Conservation (phyloP, 345 rosid species). For the Carallia pectinifolia region DNA sequence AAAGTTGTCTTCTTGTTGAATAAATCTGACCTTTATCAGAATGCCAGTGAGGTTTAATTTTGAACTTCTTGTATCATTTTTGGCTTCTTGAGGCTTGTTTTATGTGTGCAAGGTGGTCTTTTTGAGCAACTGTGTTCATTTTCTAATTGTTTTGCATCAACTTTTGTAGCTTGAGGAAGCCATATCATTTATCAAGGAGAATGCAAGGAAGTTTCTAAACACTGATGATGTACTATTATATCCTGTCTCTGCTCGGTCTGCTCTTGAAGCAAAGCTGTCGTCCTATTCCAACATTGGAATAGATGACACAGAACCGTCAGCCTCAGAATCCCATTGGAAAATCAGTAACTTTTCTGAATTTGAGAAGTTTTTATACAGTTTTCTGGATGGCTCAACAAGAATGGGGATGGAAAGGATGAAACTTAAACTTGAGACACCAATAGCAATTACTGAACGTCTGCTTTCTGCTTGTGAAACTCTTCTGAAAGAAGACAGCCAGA, state of each 20-base stretch:
- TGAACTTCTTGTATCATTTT: constrained; percentile 10
- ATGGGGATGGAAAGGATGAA: constrained; percentile 79
- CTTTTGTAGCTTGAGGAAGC: constrained; percentile 86
- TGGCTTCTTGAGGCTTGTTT: not conserved
- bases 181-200: constrained; percentile 66
- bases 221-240: constrained; percentile 63
- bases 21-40: constrained; percentile 86
- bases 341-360: constrained; percentile 55
- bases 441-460: constrained; percentile 72
- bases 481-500: constrained; percentile 49
- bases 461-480: constrained; percentile 67
- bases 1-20: constrained; percentile 86
- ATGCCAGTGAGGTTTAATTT: constrained; percentile 59
- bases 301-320: constrained; percentile 34
- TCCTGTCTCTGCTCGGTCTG: constrained; percentile 83
- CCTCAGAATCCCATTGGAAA: constrained; percentile 51
- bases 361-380: constrained; percentile 69
- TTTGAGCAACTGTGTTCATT: not conserved
- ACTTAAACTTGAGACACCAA: constrained; percentile 93
- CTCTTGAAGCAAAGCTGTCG: constrained; percentile 76
- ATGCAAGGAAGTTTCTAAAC: constrained; percentile 71
- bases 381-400: constrained; percentile 77
- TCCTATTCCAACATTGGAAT: constrained; percentile 43
- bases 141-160: constrained; percentile 15
- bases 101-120: constrained; percentile 9